phyloP scores from a whole-genome alignment of 2,329 filamentous ascomycete genomes.

The Alternaria incomplexa region DNA sequence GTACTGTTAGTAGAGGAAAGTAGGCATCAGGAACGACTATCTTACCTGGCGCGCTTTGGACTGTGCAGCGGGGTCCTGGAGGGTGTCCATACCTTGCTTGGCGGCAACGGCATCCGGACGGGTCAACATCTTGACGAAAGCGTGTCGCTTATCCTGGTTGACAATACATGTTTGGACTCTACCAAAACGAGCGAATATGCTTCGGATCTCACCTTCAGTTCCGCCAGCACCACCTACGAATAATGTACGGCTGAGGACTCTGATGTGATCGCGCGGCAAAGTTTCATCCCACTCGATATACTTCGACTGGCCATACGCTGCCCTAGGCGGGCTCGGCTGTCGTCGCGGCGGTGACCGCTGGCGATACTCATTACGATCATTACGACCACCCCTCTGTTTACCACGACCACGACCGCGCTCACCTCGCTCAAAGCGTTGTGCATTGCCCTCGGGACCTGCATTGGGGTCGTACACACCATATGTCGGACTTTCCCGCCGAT shows the following conservation, averaged over 20 bases:
- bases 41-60: constrained; percentile 60
- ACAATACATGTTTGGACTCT: constrained; percentile 96
- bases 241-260: constrained; percentile 88
- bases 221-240: constrained; percentile 88
- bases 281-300: constrained; percentile 79
- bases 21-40: background rate
- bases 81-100: constrained; percentile 85
- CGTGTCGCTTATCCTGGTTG: constrained; percentile 96
- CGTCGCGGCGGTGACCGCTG: constrained; percentile 82
- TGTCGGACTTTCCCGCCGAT: constrained; percentile 70
- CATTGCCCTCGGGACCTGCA: constrained; percentile 59
- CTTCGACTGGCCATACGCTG: constrained; percentile 60
- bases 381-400: constrained; percentile 49
- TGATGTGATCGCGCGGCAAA: constrained; percentile 76
- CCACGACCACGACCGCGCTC: constrained; percentile 63
- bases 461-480: constrained; percentile 77
- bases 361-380: constrained; percentile 71
- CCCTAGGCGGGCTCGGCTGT: constrained; percentile 59
- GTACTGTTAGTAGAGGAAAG: constrained; percentile 25
- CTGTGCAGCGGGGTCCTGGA: constrained; percentile 73
- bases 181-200: constrained; percentile 81
- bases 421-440: constrained; percentile 59
- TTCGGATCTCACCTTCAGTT: constrained; percentile 80
- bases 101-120: constrained; percentile 83
- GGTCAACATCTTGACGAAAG: constrained; percentile 98